Percentiles rank a stretch among this genome's conserved stretches.
phyloP scores from a whole-genome alignment of 1,284 basidiomycete species.

The Veloporphyrellus conicus region DNA sequence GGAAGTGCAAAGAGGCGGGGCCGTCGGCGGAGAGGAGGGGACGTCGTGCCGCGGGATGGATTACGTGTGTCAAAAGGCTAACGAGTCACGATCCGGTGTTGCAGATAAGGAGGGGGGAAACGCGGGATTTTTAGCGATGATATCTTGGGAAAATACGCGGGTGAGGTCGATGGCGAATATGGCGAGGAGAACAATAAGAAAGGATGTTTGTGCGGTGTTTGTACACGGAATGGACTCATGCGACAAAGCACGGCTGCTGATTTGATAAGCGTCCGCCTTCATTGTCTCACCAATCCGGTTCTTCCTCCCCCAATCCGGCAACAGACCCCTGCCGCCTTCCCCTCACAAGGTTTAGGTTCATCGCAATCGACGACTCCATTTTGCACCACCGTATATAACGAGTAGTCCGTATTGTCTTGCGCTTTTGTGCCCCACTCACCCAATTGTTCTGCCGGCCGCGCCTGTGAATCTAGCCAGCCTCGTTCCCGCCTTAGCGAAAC shows the following conservation, averaged over 20 bases:
- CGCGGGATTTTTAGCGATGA: constrained; percentile 36
- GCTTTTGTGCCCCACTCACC: constrained; percentile 55
- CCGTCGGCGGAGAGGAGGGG: constrained; percentile 32
- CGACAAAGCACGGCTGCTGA: constrained; percentile 25
- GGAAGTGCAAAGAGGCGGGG: constrained; percentile 15
- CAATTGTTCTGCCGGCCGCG: constrained; percentile 57
- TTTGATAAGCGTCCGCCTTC: constrained; percentile 34
- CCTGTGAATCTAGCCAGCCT: constrained; percentile 37
- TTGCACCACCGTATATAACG: constrained; percentile 55
- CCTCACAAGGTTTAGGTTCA: constrained; percentile 30
- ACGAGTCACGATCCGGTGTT: constrained; percentile 33
- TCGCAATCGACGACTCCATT: constrained; percentile 21
- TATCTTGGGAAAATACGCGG: constrained; percentile 34
- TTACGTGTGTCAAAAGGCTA: constrained; percentile 32
- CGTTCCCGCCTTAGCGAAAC: constrained; percentile 39
- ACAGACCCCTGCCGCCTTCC: constrained; percentile 19
- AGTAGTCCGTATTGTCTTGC: constrained; percentile 53
- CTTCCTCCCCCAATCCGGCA: constrained; percentile 21
- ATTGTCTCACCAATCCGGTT: constrained; percentile 35
- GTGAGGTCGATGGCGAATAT: constrained; percentile 33
- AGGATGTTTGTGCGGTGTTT: constrained; percentile 39
- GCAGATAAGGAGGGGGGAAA: constrained; percentile 31
- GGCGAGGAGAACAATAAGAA: constrained; percentile 44
- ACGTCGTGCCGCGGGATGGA: constrained; percentile 32
- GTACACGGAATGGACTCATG: constrained; percentile 40